Conservation (phyloP, 768 basidiomycete genomes). For the Floccularia luteovirens region DNA sequence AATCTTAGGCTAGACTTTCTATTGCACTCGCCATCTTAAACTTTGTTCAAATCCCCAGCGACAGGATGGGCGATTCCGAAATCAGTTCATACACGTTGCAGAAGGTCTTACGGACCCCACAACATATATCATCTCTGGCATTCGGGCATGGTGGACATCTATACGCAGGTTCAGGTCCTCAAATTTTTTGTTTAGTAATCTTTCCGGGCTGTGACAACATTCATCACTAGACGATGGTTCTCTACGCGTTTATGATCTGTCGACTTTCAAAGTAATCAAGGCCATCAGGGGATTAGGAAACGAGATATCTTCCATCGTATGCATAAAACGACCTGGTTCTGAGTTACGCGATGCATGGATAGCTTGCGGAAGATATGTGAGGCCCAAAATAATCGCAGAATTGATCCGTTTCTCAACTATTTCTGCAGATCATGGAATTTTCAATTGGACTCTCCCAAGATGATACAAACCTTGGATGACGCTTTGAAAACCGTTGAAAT, state of each 20-base stretch:
- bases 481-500: constrained; percentile 37
- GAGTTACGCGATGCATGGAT: constrained; percentile 52
- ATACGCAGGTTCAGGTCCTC: constrained; percentile 56
- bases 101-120: constrained; percentile 12
- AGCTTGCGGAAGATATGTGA: constrained; percentile 54
- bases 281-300: constrained; percentile 49
- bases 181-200: neutral
- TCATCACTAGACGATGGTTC: constrained; percentile 53
- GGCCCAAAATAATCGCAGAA: constrained; percentile 7
- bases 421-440: constrained; percentile 29
- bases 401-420: neutral
- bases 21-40: neutral
- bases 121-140: constrained; percentile 41
- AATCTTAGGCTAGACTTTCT: too few species aligned
- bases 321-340: constrained; percentile 29
- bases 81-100: constrained; percentile 10
- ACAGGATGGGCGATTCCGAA: constrained; percentile 5
- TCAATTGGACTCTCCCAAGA: constrained; percentile 34
- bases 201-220: neutral
- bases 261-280: constrained; percentile 51
- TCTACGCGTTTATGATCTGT: constrained; percentile 56
- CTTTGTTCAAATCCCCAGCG: neutral
- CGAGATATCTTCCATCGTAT: constrained; percentile 60
- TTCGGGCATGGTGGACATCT: constrained; percentile 41
- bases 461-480: constrained; percentile 48